Percentiles rank a stretch among this genome's conserved stretches.
phyloP scores from a whole-genome alignment of 257 asterid species.

The Petunia secreta region DNA sequence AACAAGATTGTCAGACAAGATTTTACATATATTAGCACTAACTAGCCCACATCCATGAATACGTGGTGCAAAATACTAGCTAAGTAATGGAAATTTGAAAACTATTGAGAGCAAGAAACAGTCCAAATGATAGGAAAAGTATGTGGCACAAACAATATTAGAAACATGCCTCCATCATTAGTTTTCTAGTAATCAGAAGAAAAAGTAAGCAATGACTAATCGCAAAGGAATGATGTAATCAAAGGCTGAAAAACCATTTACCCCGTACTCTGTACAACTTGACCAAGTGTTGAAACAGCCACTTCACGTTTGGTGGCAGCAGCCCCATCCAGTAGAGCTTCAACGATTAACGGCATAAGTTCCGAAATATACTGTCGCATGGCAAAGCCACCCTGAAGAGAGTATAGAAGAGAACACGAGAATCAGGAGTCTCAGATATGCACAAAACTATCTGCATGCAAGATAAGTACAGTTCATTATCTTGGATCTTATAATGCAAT shows the following conservation, averaged over 20 bases:
- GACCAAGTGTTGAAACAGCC: slow-evolving; percentile 98
- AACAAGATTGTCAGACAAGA: not conserved
- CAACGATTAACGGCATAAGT: slow-evolving; percentile 94
- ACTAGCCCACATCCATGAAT: slow-evolving; percentile 4
- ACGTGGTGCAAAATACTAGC: not conserved
- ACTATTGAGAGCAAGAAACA: not conserved
- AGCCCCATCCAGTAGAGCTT: slow-evolving; percentile 93
- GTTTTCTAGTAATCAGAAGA: not conserved
- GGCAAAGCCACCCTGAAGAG: slow-evolving; percentile 91
- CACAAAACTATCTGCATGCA: slow-evolving; percentile 20
- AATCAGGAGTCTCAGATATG: slow-evolving; percentile 11
- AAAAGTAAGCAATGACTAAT: slow-evolving; percentile 6
- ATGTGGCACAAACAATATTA: not conserved
- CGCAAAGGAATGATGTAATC: slow-evolving; percentile 22
- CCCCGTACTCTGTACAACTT: slow-evolving; percentile 99
- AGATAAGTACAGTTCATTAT: not conserved
- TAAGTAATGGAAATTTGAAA: slow-evolving; percentile 7
- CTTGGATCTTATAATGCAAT: slow-evolving; percentile 1
- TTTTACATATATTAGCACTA: not conserved
- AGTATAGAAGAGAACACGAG: slow-evolving; percentile 28
- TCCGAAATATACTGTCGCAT: slow-evolving; percentile 96
- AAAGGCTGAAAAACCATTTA: slow-evolving; percentile 42
- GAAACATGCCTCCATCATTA: slow-evolving; percentile 23
- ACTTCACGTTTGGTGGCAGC: slow-evolving; percentile 97
- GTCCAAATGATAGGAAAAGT: slow-evolving; percentile 17